phyloP scores from a whole-genome alignment of 116 monocot species.

The Dioscorea cayenensis region DNA sequence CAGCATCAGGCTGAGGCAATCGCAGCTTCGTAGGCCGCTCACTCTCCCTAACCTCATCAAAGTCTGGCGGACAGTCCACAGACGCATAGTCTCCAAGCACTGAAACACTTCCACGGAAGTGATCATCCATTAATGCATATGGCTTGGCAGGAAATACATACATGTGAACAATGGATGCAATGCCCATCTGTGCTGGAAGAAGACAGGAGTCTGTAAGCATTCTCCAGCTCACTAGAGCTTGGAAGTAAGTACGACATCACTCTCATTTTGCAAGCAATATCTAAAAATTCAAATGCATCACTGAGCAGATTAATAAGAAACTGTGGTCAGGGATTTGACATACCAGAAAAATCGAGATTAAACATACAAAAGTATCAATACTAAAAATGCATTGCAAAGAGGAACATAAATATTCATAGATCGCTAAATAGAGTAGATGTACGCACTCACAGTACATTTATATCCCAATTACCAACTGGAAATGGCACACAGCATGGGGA shows the following conservation, averaged over 20 bases:
- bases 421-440: too few relatives aligned
- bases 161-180: constrained; percentile 86
- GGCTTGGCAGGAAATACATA: constrained; percentile 87
- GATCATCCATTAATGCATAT: constrained; percentile 77
- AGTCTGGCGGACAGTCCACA: constrained; percentile 73
- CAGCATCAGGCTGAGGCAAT: constrained; percentile 61
- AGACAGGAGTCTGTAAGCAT: constrained; percentile 19
- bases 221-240: background rate
- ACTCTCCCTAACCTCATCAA: constrained; percentile 91
- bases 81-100: constrained; percentile 94
- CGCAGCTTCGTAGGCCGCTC: constrained; percentile 82
- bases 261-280: too few relatives aligned
- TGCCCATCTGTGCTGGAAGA: constrained; percentile 86
- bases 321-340: too few relatives aligned
- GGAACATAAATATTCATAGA: too few relatives aligned
- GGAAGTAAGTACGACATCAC: background rate
- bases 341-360: too few relatives aligned
- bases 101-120: constrained; percentile 54
- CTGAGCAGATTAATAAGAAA: too few relatives aligned
- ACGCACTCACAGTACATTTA: too few relatives aligned
- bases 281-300: too few relatives aligned
- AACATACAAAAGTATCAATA: too few relatives aligned
- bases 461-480: too few relatives aligned
- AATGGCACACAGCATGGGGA: too few relatives aligned
- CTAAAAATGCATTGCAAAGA: too few relatives aligned